Conservation (phyloP, 2,329 filamentous ascomycete species). For the Phaeoacremonium minimum region DNA sequence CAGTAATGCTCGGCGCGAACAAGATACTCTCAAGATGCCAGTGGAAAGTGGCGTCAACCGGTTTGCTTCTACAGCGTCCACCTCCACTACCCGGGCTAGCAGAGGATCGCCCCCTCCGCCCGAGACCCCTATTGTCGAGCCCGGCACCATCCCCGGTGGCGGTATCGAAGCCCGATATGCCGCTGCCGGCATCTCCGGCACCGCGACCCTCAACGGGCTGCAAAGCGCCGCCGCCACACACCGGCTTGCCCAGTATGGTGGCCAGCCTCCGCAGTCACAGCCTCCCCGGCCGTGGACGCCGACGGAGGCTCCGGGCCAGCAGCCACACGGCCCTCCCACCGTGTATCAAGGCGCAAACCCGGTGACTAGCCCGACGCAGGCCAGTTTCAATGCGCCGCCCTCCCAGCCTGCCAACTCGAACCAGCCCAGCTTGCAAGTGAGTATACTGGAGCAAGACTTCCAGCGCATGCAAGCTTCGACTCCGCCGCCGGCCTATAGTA, state of each 20-base stretch:
- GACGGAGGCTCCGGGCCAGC: slow-evolving; percentile 81
- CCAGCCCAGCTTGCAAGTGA: slow-evolving; percentile 47
- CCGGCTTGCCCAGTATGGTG: slow-evolving; percentile 72
- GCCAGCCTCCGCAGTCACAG: slow-evolving; percentile 39
- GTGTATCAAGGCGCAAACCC: slow-evolving; percentile 85
- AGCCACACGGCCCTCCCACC: slow-evolving; percentile 83
- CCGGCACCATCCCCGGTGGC: slow-evolving; percentile 64
- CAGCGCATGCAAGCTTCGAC: slow-evolving; percentile 77
- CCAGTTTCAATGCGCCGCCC: slow-evolving; percentile 11
- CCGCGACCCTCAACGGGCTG: slow-evolving; percentile 74
- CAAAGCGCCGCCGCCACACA: slow-evolving; percentile 79
- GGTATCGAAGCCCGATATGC: slow-evolving; percentile 91
- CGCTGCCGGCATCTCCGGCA: slow-evolving; percentile 83
- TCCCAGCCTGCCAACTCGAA: slow-evolving; percentile 24
- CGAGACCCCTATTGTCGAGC: slow-evolving; percentile 80
- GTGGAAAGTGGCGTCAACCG: slow-evolving; percentile 51
- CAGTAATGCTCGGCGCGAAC: slow-evolving; percentile 6
- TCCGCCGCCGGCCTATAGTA: slow-evolving; percentile 93
- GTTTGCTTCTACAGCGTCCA: slow-evolving; percentile 80
- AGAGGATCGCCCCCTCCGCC: slow-evolving; percentile 92
- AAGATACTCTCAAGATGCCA: slow-evolving; percentile 31
- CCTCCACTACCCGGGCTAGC: slow-evolving; percentile 85
- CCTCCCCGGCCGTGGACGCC: slow-evolving; percentile 82
- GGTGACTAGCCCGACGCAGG: slow-evolving; percentile 60
- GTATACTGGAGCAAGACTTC: slow-evolving; percentile 81